These are phyloP conservation scores for Cynara cardunculus DNA, from an alignment of 129 eudicot genomes.

Conservation along the genomic window DNA sequence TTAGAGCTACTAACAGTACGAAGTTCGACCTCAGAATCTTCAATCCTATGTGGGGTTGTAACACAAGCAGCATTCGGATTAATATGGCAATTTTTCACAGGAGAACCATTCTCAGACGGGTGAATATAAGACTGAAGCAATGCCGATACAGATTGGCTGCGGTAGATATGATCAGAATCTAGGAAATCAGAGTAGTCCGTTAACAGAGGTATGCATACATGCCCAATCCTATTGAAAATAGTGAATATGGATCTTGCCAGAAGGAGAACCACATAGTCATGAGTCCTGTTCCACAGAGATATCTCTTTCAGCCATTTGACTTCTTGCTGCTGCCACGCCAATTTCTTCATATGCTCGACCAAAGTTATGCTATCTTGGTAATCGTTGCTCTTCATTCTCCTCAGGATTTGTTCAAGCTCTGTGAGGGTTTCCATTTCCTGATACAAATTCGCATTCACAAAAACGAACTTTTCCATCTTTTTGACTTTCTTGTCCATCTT, in stretches of 20 bases:
- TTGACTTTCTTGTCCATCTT: slow-evolving; percentile 69
- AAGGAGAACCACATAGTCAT: slow-evolving; percentile 60
- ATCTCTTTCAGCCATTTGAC: slow-evolving; percentile 61
- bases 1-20: slow-evolving; percentile 12
- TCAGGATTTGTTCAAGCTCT: slow-evolving; percentile 70
- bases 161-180: slow-evolving; percentile 35
- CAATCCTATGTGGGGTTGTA: slow-evolving; percentile 12
- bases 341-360: slow-evolving; percentile 47
- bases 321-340: slow-evolving; percentile 58
- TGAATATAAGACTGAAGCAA: slow-evolving; percentile 63
- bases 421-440: slow-evolving; percentile 73
- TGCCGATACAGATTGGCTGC: slow-evolving; percentile 43
- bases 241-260: slow-evolving; percentile 68
- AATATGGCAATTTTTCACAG: slow-evolving; percentile 17
- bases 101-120: slow-evolving; percentile 51
- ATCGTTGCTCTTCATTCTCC: slow-evolving; percentile 59
- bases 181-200: slow-evolving; percentile 30
- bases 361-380: slow-evolving; percentile 45
- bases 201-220: slow-evolving; percentile 52
- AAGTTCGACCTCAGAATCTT: slow-evolving; percentile 20
- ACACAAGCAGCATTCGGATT: slow-evolving; percentile 21
- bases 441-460: slow-evolving; percentile 52
- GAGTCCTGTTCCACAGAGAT: slow-evolving; percentile 68
- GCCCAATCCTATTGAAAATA: slow-evolving; percentile 45
- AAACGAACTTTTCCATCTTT: slow-evolving; percentile 67